Evolutionary conservation across 176 grass and related monocot species (phyloP), one percentile per base, ranked within the genome.

Genomic region (Bonia amplexicaulis): DNA sequence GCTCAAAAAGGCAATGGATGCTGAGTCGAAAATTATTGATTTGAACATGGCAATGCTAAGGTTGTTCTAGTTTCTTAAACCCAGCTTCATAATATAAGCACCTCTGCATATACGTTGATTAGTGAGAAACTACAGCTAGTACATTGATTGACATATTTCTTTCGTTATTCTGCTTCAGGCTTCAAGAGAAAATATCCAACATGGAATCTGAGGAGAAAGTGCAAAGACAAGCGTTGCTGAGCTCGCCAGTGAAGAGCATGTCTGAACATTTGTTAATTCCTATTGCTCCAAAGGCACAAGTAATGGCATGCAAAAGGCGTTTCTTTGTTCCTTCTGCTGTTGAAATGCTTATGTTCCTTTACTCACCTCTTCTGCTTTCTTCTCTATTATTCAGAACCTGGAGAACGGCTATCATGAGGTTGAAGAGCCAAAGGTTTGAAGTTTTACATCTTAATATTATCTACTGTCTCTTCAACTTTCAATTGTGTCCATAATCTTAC

Each of bases 251-350:
- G 31, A 96, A 88, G 83, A 95, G 91, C 89, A 98, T 99, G 91
- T 96, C 90, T 73, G 93, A 99, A 78, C 96, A 98, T 93, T 87
- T 98, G 81, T 92, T 91, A 40, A 98, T 93, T 93, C 93, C 96
- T 59, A 85, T 91, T 74, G 89, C 81, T 90, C 89, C 88, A 73
- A 90, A 95, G 73, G 82, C 86, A 83, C 82, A 79, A 80, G 23
- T 80, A 81, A 68, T 87, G 22, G n/a, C 54, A 39, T 91, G 58
- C 23, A 74, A 71, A 77, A 80, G 17, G 20, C 55, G 16, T 17
- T 83, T 69, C 9, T 82, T 80, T 90, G 54, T 77, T 80, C 65
- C 62, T 65, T 51, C 71, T 39, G 29, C 20, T 66, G 42, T 66
- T 61, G 11, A 89, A 82, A 72, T 82, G 42, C 4, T 54, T 48